Conservation (phyloP, 2,329 filamentous ascomycete species). For the Zymoseptoria tritici region DNA sequence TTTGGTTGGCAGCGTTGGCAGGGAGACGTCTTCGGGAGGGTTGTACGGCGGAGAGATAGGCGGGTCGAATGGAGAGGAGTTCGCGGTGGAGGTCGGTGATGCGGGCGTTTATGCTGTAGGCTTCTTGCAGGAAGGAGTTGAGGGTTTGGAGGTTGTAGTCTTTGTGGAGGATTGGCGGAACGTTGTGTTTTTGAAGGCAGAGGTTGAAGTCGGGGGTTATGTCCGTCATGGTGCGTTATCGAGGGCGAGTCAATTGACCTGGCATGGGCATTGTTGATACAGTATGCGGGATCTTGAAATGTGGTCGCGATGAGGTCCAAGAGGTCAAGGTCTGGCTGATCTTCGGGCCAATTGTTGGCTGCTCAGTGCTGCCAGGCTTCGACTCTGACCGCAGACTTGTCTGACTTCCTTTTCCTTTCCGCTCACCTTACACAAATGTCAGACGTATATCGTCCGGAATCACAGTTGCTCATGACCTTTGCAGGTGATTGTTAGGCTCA, state of each 20-base stretch:
- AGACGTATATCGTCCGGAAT: too few species aligned
- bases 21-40: constrained; percentile 44
- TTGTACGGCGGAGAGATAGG: constrained; percentile 79
- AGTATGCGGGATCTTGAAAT: neutral
- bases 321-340: neutral
- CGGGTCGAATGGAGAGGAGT: constrained; percentile 73
- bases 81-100: constrained; percentile 74
- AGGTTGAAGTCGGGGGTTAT: constrained; percentile 63
- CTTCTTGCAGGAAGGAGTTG: constrained; percentile 87
- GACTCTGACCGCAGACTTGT: too few species aligned
- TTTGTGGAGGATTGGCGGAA: constrained; percentile 42
- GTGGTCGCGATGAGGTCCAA: too few species aligned
- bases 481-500: too few species aligned
- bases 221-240: constrained; percentile 38
- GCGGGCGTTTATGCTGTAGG: constrained; percentile 87
- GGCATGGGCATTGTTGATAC: neutral
- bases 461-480: too few species aligned
- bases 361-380: too few species aligned
- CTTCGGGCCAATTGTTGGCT: neutral
- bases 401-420: neutral
- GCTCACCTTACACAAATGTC: neutral
- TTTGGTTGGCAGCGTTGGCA: constrained; percentile 15
- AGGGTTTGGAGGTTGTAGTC: constrained; percentile 42
- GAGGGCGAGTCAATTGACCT: neutral
- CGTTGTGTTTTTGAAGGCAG: constrained; percentile 52